A percentile compares a stretch with the other conserved stretches of the same genome.
phyloP scores from a whole-genome alignment of 2,329 filamentous ascomycete genomes.

The Phyllosticta citriasiana region DNA sequence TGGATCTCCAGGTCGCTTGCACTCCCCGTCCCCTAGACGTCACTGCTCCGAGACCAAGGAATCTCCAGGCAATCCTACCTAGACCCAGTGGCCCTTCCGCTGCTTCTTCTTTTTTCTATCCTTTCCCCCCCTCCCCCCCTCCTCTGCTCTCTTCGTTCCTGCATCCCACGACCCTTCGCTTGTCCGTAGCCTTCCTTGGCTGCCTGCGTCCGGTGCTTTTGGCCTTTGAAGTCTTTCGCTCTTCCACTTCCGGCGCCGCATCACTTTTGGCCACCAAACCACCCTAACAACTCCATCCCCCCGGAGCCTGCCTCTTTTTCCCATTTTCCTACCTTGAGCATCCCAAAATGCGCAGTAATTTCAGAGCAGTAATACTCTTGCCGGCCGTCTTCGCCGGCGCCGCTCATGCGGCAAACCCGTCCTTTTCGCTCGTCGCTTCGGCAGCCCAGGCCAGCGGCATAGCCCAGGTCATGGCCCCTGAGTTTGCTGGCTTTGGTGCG shows the following conservation, averaged over 20 bases:
- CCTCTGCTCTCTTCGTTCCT: not conserved
- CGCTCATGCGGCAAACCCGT: slow-evolving; percentile 18
- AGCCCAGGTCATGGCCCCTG: slow-evolving; percentile 1
- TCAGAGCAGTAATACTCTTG: not conserved
- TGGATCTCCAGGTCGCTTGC: not conserved
- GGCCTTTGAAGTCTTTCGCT: not conserved
- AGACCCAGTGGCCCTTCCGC: not conserved
- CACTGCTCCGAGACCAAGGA: not conserved
- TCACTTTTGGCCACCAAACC: not conserved
- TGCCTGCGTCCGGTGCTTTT: not conserved
- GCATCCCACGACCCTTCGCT: not conserved
- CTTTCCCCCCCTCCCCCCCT: not conserved
- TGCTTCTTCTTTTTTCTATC: not conserved
- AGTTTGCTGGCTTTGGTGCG: slow-evolving; percentile 6
- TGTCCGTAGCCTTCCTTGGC: not conserved
- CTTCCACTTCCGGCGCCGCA: not conserved
- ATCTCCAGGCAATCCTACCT: not conserved
- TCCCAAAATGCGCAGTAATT: not conserved
- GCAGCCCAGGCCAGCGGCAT: slow-evolving; percentile 17
- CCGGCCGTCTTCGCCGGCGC: not conserved
- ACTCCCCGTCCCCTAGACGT: not conserved
- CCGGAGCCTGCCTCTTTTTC: not conserved
- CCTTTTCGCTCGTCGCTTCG: slow-evolving; percentile 21
- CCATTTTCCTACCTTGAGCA: not conserved
- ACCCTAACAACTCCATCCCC: no score